Evolutionary conservation across 805 yeast genomes (phyloP).

Genomic region (Kodamaea sagamina): DNA sequence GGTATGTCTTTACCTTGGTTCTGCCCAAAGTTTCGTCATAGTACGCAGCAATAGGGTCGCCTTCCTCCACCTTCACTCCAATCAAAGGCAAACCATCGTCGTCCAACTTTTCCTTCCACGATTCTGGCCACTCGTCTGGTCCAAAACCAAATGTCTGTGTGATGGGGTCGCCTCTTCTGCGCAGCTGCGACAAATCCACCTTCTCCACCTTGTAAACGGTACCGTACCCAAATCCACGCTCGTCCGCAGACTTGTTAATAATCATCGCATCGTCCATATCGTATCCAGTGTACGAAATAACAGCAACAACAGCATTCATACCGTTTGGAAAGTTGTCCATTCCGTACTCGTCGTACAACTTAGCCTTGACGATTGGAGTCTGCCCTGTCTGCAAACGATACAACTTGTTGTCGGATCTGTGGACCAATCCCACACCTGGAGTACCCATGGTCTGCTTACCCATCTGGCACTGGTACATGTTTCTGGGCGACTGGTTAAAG

Average conservation of each 20-base stretch:
- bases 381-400: conserved; percentile 94
- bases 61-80: conserved; percentile 87
- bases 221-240: conserved; percentile 97
- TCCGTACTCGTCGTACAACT: conserved; percentile 91
- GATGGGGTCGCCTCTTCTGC: conserved; percentile 92
- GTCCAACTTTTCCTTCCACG: conserved; percentile 86
- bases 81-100: conserved; percentile 89
- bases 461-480: conserved; percentile 99
- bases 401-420: conserved; percentile 92
- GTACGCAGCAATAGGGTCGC: conserved; percentile 93
- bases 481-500: conserved; percentile 98
- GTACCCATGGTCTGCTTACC: conserved; percentile 99
- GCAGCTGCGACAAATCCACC: conserved; percentile 72
- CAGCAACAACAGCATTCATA: conserved; percentile 97
- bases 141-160: conserved; percentile 96
- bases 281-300: conserved; percentile 96
- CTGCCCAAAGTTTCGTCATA: conserved; percentile 88
- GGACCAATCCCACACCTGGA: conserved; percentile 92
- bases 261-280: conserved; percentile 99
- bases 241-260: conserved; percentile 94
- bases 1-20: conserved; percentile 90
- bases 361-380: conserved; percentile 95
- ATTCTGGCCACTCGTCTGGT: conserved; percentile 85
- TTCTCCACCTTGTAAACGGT: conserved; percentile 94
- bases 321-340: conserved; percentile 99